Evolutionary conservation across 2,329 filamentous ascomycete species (phyloP), one percentile per base, ranked within the genome.

Genomic region (Monilinia fructicola): DNA sequence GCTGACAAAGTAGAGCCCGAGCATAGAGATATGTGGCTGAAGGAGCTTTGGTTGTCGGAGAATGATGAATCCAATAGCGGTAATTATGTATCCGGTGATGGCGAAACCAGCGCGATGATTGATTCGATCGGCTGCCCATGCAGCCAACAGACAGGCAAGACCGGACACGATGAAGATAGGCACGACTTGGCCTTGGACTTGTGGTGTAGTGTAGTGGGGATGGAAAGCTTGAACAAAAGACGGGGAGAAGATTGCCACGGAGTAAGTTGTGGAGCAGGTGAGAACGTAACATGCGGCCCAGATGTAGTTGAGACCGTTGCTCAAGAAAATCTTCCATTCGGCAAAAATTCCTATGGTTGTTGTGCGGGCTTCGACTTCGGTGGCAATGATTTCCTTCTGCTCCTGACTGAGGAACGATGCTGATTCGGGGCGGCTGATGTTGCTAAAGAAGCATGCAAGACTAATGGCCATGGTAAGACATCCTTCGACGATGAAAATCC

Each of bases 341-440:
- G 90, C 90, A 69, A 90, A 89, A 53, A 78, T 77, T 54, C 91
- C 86, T 69, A 91, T 90, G 0, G 88, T 90, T 0, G 88, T 88
- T 0, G 82, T 76, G 28, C 72, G 72, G 1, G 71, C 28, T 48
- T 68, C 54, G 1, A 80, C 69, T 11, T 78, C 31, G 31, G 31
- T 7, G 31, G 31, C 31, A 35, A 35, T 35, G 31, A 35, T 35
- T 35, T 35, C 31, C 31, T 35, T 35, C 5, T 35, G 31, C 31
- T 35, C 31, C 31, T 35, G 1, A 35, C 75, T 78, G 21, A 70
- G 70, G 48, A 65, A 70, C 5, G 52, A 67, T 44, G 63, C 66
- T 6, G 62, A 67, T 56, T 68, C 64, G 18, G 68, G 69, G 16
- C 54, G 65, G 48, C 64, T 67, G 14, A 65, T 54, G 66, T 63